A percentile compares a stretch with the other conserved stretches of the same genome.
Evolutionary conservation across 345 rosid species (phyloP).

Genomic region (Brassica juncea): DNA sequence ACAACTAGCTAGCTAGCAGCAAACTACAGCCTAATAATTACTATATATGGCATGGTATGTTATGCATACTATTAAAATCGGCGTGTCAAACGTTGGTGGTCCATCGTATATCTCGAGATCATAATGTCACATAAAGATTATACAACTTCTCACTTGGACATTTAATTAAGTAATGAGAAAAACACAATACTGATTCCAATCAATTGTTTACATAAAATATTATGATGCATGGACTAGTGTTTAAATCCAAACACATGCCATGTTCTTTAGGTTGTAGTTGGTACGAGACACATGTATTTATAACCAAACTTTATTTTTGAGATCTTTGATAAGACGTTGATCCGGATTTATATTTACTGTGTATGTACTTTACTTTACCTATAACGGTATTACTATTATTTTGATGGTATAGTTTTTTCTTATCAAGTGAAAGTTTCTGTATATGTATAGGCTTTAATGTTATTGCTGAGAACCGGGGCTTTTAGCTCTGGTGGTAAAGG

Average conservation of each 20-base stretch:
- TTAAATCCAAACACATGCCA: conserved; percentile 37
- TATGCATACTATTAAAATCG: not conserved
- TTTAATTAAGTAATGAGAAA: conserved; percentile 5
- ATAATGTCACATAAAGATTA: conserved; percentile 24
- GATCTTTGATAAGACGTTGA: conserved; percentile 23
- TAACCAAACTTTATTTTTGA: conserved; percentile 20
- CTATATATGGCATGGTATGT: not conserved
- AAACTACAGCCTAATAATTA: not conserved
- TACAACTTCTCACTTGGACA: conserved; percentile 21
- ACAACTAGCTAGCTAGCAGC: not conserved
- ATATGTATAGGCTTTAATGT: conserved; percentile 13
- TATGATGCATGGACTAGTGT: conserved; percentile 23
- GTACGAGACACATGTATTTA: conserved; percentile 20
- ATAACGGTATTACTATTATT: not conserved
- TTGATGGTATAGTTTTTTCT: not conserved
- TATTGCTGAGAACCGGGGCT: not conserved
- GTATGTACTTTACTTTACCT: conserved; percentile 5
- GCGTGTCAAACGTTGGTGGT: conserved; percentile 39
- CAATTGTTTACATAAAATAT: conserved; percentile 15
- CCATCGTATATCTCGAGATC: conserved; percentile 26
- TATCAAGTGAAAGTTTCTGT: conserved; percentile 11
- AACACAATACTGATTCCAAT: conserved; percentile 8
- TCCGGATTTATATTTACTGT: not conserved
- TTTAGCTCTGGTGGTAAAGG: no score
- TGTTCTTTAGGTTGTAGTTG: conserved; percentile 30